Evolutionary conservation across 2,329 filamentous ascomycete species (phyloP), one percentile per base, ranked within the genome.

Genomic region (Nannizzia gypsea): DNA sequence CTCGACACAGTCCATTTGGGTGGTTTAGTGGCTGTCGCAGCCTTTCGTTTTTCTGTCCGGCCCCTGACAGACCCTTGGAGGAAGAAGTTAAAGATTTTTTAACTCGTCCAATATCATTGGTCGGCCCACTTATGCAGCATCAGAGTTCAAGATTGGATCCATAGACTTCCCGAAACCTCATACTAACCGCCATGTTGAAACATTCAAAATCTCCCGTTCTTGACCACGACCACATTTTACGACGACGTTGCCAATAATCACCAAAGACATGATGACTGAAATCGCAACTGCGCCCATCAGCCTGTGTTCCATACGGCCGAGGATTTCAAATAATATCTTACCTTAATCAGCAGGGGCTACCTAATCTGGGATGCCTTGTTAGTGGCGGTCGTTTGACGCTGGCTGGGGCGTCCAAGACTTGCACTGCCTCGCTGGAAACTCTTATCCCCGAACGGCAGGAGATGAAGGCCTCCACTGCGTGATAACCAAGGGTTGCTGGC

Each of bases 331-430:
- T 36, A 36, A 8, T 11, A 36, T 36, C 13, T 8, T 36, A 3
- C 26, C 26, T 6, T 15, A 54, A 17, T 6, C 26, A 15, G 50
- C 26, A 54, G 26, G 50, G 50, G 50, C 50, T 54, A 34, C 50
- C 15, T 31, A 26, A 42, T 22, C 26, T 5, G 17, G n/a, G 50
- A 20, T 54, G 24, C n/a, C 50, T 54, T 54, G 15, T 34, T 28
- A 34, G 50, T 54, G 50, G 50, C 50, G 50, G 50, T 20, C 46
- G 46, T 52, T 52, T 54, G 50, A 20, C 50, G 50, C 50, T 54
- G 50, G 50, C 50, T 54, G 50, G 50, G 50, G 50, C 26, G 15
- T 17, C 54, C 54, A 56, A 56, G 54, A 56, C 54, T 56, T 56
- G 54, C 54, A 56, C 54, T 56, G 54, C 54, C 54, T 56, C 54